Evolutionary conservation across 768 basidiomycete genomes (phyloP), one percentile per base, ranked within the genome.

Genomic region (Sistotremastrum suecicum): DNA sequence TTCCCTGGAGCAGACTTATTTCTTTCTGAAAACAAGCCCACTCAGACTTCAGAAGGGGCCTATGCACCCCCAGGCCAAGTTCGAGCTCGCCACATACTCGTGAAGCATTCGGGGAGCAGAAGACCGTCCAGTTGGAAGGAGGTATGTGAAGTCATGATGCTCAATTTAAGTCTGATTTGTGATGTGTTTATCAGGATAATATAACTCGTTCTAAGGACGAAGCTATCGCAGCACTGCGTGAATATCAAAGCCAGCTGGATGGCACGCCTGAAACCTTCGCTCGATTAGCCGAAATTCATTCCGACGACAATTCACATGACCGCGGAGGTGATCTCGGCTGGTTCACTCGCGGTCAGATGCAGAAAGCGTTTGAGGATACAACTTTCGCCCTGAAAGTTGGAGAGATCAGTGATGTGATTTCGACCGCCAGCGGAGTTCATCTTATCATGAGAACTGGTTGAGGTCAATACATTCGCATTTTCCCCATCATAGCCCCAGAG

Each of bases 351-450:
- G 84, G 82, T 1, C 83, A 87, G 67, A 99, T 99, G 95, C 95
- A 99, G 66, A 90, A 87, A 64, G 81, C 89, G 34, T 99, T 99
- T 57, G 92, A 97, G 64, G 89, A 92, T 32, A 83, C 87, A 32
- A 68, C 86, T 7, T 92, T 73, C 60, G 74, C 64, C 2, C 68
- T 91, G 51, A 58, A 77, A 41, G 72, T 82, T 20, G 85, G 80
- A 5, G 63, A 84, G 63, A 80, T 92, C 58, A 88, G 85, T 61
- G 81, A 77, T 31, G 65, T 90, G 40, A 75, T 97, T 57, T 76
- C 75, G 55, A 84, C 94, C 41, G 92, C 97, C 53, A 92, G 89
- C 53, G 95, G 95, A 12, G 89, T 97, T 20, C 95, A 99, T 62
- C 56, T 98, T 53, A 84, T 99, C 57, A 66, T 94, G 63, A 75